These are phyloP conservation scores for Pestalotiopsis sp. DNA, from an alignment of 2,329 filamentous ascomycete species.

Conservation along the genomic window DNA sequence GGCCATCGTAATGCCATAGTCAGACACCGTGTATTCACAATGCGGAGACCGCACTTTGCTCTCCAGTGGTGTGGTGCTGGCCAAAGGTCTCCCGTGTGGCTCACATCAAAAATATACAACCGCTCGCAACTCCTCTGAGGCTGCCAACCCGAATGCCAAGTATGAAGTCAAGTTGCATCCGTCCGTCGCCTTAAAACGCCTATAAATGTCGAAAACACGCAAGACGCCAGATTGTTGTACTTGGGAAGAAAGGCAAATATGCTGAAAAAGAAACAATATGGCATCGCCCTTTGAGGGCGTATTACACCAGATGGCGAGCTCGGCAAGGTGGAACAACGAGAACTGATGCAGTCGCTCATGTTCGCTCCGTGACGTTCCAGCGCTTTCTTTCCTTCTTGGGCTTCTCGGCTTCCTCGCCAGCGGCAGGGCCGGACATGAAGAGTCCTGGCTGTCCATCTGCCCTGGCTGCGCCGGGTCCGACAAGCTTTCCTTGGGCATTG, in stretches of 20 bases:
- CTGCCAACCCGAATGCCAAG: constrained; percentile 1
- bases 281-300: background rate
- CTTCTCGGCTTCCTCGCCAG: constrained; percentile 38
- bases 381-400: constrained; percentile 48
- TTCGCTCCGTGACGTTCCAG: constrained; percentile 48
- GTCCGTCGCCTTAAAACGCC: background rate
- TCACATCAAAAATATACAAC: background rate
- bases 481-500: constrained; percentile 33
- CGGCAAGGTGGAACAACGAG: background rate
- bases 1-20: background rate
- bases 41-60: background rate
- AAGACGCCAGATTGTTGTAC: background rate
- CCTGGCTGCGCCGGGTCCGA: constrained; percentile 27
- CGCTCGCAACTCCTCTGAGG: background rate
- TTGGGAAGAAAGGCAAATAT: background rate
- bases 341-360: constrained; percentile 31
- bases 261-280: background rate
- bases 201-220: background rate
- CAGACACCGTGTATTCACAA: background rate
- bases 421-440: constrained; percentile 39
- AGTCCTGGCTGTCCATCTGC: constrained; percentile 35
- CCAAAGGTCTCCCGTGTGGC: background rate
- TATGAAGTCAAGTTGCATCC: background rate
- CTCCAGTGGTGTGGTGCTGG: background rate
- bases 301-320: background rate